These are phyloP conservation scores for Saturnispora diversa DNA, from an alignment of 805 yeast genomes.

Conservation along the genomic window DNA sequence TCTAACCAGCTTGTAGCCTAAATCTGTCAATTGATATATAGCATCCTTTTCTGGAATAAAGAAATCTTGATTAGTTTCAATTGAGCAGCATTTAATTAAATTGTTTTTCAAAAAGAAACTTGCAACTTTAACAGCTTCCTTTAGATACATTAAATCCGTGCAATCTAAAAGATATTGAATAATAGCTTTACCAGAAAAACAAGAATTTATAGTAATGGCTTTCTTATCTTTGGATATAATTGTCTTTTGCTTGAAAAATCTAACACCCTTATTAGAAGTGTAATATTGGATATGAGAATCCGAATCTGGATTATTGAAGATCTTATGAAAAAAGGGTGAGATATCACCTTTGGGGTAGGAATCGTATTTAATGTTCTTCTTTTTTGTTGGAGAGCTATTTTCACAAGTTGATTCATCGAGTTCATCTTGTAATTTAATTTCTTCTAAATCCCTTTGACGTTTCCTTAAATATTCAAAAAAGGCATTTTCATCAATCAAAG, in stretches of 20 bases:
- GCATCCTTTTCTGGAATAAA: slow-evolving; percentile 18
- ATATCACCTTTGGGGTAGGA: too few species aligned
- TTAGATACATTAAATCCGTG: slow-evolving; percentile 52
- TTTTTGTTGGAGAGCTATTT: too few species aligned
- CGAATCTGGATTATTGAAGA: slow-evolving; percentile 83
- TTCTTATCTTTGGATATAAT: slow-evolving; percentile 13
- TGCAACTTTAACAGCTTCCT: slow-evolving; percentile 48
- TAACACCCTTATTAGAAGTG: slow-evolving; percentile 54
- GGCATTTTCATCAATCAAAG: slow-evolving; percentile 13
- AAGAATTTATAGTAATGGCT: slow-evolving; percentile 34
- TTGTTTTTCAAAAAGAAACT: slow-evolving; percentile 40
- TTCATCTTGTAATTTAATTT: not conserved
- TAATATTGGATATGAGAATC: slow-evolving; percentile 77
- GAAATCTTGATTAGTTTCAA: slow-evolving; percentile 24
- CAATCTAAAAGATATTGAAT: slow-evolving; percentile 90
- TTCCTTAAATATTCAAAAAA: slow-evolving; percentile 21
- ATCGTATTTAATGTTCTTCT: too few species aligned
- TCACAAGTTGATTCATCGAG: not conserved
- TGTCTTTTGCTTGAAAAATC: slow-evolving; percentile 41
- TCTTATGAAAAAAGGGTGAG: slow-evolving; percentile 68
- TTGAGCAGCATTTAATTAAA: slow-evolving; percentile 32
- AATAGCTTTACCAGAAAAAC: slow-evolving; percentile 67
- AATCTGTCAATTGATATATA: slow-evolving; percentile 19
- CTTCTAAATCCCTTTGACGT: slow-evolving; percentile 14
- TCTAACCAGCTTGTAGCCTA: slow-evolving; percentile 19